phyloP scores from a whole-genome alignment of 768 basidiomycete species.

The Filobasidium floriforme region DNA sequence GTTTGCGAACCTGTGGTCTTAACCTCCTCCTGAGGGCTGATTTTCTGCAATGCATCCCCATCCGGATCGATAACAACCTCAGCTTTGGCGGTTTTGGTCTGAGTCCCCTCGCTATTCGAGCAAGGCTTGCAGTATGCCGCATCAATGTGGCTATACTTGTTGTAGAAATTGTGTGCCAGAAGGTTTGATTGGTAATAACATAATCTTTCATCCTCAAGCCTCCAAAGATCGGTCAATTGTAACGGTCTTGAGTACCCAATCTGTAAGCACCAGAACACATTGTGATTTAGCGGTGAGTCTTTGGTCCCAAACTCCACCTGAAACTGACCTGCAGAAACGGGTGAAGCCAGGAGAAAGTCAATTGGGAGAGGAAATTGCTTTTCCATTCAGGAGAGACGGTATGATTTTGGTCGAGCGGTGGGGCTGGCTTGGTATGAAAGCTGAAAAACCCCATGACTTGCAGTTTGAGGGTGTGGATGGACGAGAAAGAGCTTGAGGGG shows the following conservation, averaged over 20 bases:
- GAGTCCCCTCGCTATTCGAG: background rate
- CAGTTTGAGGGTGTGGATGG: no score
- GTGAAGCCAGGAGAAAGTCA: conserved; percentile 20
- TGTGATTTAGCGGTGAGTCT: background rate
- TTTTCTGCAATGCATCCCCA: no score
- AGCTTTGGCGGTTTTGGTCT: no score
- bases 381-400: conserved; percentile 8
- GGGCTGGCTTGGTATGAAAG: background rate
- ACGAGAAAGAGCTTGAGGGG: background rate
- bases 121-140: background rate
- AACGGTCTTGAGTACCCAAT: conserved; percentile 20
- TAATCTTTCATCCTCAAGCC: conserved; percentile 16
- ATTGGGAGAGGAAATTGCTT: conserved; percentile 3
- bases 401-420: background rate
- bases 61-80: background rate
- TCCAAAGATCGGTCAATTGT: conserved; percentile 19
- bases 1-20: no score
- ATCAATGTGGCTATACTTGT: background rate
- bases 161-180: conserved; percentile 17
- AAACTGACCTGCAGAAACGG: conserved; percentile 18
- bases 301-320: no score
- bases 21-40: no score
- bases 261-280: background rate
- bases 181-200: conserved; percentile 8
- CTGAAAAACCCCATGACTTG: background rate